A percentile compares a stretch with the other conserved stretches of the same genome.
Conservation (phyloP, 176 grass and related monocot genomes). For the Bothriochloa decipiens region DNA sequence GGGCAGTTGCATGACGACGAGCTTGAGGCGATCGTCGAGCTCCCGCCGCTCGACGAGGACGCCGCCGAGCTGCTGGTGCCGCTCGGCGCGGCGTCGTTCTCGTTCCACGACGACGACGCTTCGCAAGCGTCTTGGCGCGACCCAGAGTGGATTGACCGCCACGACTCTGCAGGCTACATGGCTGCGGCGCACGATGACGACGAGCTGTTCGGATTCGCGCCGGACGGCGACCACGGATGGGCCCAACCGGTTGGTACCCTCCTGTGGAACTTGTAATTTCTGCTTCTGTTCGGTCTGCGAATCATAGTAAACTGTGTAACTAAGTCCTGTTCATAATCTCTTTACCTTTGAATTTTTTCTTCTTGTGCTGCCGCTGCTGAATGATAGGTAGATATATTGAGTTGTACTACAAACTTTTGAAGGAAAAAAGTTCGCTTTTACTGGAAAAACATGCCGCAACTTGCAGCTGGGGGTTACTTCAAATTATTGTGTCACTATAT, state of each 20-base stretch:
- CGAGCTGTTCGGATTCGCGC: conserved; percentile 38
- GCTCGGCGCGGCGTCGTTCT: neutral
- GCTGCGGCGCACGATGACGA: conserved; percentile 2
- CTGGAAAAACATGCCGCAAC: neutral
- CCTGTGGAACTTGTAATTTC: conserved; percentile 57
- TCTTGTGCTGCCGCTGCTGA: neutral
- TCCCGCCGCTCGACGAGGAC: conserved; percentile 23
- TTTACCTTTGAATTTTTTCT: neutral
- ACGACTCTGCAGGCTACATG: neutral
- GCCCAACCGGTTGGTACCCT: conserved; percentile 44
- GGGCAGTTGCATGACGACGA: conserved; percentile 7
- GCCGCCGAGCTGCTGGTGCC: conserved; percentile 32
- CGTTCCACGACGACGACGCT: conserved; percentile 11
- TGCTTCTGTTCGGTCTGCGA: neutral
- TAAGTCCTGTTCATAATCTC: neutral
- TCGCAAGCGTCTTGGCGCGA: conserved; percentile 15
- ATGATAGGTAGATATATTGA: conserved; percentile 11
- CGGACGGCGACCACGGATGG: conserved; percentile 45
- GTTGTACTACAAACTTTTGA: neutral
- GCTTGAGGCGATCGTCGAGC: conserved; percentile 28
- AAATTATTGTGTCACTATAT: neutral
- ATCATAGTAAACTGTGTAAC: neutral
- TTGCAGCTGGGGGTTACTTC: neutral
- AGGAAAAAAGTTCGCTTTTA: neutral
- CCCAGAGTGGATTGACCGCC: conserved; percentile 31